A percentile compares a stretch with the other conserved stretches of the same genome.
phyloP scores from a whole-genome alignment of 805 yeast species.

The Nadsonia fulvescens region DNA sequence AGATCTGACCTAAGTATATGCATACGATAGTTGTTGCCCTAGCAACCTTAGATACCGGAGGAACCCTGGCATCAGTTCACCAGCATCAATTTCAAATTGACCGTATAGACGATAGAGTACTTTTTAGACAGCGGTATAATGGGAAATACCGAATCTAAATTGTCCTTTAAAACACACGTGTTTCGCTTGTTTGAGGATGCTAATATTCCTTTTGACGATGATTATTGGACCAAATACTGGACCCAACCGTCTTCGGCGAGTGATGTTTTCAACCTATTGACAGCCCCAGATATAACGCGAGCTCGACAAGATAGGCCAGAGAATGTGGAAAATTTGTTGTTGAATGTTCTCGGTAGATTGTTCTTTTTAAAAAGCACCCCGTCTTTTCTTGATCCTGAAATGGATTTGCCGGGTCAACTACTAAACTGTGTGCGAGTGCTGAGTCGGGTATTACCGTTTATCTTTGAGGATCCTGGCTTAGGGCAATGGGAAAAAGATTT shows the following conservation, averaged over 20 bases:
- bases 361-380: slow-evolving; percentile 14
- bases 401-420: slow-evolving; percentile 21
- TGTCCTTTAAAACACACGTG: slow-evolving; percentile 41
- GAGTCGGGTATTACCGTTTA: slow-evolving; percentile 45
- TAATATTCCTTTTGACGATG: slow-evolving; percentile 20
- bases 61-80: too few species aligned
- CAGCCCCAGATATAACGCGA: slow-evolving; percentile 37
- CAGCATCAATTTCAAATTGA: too few species aligned
- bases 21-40: too few species aligned
- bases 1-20: too few species aligned
- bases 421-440: slow-evolving; percentile 48
- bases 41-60: too few species aligned
- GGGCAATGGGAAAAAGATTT: slow-evolving; percentile 20
- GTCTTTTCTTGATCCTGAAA: slow-evolving; percentile 14
- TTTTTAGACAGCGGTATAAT: too few species aligned
- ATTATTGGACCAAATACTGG: slow-evolving; percentile 29
- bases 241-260: slow-evolving; percentile 29
- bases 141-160: slow-evolving; percentile 62
- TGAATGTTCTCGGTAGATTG: slow-evolving; percentile 22
- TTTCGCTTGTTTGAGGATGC: slow-evolving; percentile 25
- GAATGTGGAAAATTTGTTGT: slow-evolving; percentile 38
- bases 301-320: slow-evolving; percentile 39
- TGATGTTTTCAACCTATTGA: slow-evolving; percentile 41
- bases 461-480: slow-evolving; percentile 34
- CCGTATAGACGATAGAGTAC: too few species aligned